Conservation (phyloP, 1,284 basidiomycete species). For the Volvariella volvacea region DNA sequence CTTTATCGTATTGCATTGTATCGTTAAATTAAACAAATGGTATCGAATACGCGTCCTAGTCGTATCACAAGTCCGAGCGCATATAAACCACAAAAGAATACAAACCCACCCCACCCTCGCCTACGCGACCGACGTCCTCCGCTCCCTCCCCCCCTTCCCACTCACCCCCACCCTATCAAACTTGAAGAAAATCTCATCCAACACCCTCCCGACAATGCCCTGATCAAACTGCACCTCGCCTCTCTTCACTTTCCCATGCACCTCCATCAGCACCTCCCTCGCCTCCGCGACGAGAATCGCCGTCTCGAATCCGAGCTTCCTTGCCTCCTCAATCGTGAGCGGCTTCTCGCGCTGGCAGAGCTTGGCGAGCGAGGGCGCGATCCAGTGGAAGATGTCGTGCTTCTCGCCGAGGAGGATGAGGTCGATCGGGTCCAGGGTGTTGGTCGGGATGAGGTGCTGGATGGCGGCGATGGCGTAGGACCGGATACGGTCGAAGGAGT, state of each 20-base stretch:
- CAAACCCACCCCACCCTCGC: too few species aligned
- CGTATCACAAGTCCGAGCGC: too few species aligned
- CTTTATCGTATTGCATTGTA: too few species aligned
- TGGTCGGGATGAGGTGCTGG: conserved; percentile 14
- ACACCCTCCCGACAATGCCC: background rate
- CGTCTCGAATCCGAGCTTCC: conserved; percentile 17
- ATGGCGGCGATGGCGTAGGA: conserved; percentile 26
- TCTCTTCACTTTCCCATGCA: background rate
- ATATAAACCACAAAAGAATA: too few species aligned
- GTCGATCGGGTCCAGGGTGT: conserved; percentile 18
- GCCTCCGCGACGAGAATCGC: background rate
- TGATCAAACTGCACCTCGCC: background rate
- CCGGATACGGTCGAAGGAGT: conserved; percentile 25
- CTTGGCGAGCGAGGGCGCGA: conserved; percentile 26
- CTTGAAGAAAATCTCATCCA: background rate
- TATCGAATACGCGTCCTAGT: too few species aligned
- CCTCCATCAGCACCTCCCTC: background rate
- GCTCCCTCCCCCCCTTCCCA: too few species aligned
- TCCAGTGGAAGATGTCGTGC: conserved; percentile 24
- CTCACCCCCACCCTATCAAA: too few species aligned
- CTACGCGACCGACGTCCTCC: too few species aligned
- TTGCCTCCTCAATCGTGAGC: conserved; percentile 22
- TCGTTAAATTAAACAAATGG: too few species aligned
- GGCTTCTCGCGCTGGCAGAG: conserved; percentile 22
- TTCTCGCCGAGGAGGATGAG: conserved; percentile 25